Evolutionary conservation across 2,329 filamentous ascomycete genomes (phyloP), one percentile per base, ranked within the genome.

Genomic region (Aspergillus sclerotialis): DNA sequence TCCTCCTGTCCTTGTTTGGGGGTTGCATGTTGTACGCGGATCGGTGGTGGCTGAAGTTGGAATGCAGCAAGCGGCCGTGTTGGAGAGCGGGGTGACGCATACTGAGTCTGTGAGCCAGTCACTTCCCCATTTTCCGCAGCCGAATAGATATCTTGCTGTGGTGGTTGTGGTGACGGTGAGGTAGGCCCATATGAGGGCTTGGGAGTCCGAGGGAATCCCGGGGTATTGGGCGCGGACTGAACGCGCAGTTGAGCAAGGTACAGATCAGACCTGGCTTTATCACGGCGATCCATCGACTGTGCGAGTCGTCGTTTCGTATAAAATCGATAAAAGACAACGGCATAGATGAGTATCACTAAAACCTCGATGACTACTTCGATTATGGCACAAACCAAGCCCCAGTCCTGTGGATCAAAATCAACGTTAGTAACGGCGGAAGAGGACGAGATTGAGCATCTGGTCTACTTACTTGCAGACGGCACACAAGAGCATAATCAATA

Each of bases 211-310:
- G 79, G 81, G 58, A 93, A 88, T 45, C 88, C 88, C 9, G 90
- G 90, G 0, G 90, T 95, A 71, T 95, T 95, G 49, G 90, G 90
- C 4, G 88, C 89, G 16, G 88, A 94, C 67, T 96, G 89, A 13
- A 78, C 70, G 48, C 81, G 82, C 27, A 88, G 77, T 60, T 87
- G 83, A 35, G 83, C 88, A 44, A 96, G 85, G 70, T 96, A 96
- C 45, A 98, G 78, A 60, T 96, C 89, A 42, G 85, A 90, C 43
- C 92, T 84, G 46, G 92, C 92, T 56, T 85, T 84, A 72, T 98
- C 92, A 52, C 92, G 87, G 58, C 84, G 72, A 60, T 94, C 84
- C 92, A 98, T 98, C 44, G 88, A 89, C 75, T 95, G 96, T 65
- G 84, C 81, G 43, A 98, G 84, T 60, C 84, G 84, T 61, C 87